Conservation (phyloP, 306 rosid genomes). For the Aeschynomene evenia region DNA sequence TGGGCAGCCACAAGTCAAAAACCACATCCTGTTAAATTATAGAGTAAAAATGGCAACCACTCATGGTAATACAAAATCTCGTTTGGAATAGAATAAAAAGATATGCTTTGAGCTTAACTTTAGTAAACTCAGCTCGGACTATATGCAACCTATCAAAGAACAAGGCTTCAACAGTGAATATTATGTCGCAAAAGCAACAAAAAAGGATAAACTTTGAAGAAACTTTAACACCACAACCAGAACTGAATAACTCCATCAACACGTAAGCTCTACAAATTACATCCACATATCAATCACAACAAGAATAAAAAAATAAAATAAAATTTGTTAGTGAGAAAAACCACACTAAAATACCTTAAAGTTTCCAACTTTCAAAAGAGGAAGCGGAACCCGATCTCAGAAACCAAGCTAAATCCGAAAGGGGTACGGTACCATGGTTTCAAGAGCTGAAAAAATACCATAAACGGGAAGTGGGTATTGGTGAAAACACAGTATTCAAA, state of each 20-base stretch:
- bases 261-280: background rate
- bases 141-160: background rate
- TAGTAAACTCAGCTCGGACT: background rate
- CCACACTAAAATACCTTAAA: conserved; percentile 20
- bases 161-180: background rate
- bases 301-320: too few species aligned
- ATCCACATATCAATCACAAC: background rate
- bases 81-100: background rate
- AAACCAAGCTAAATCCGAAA: background rate
- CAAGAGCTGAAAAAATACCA: background rate
- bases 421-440: background rate
- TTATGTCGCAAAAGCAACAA: background rate
- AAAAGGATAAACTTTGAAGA: background rate
- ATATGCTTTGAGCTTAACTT: conserved; percentile 1
- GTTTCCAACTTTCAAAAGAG: background rate
- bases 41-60: background rate
- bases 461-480: background rate
- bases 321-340: background rate
- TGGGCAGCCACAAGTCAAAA: background rate
- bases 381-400: conserved; percentile 33
- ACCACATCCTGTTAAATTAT: conserved; percentile 19
- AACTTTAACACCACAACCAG: background rate
- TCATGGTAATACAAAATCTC: conserved; percentile 12
- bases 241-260: background rate
- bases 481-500: conserved; percentile 2